A percentile compares a stretch with the other conserved stretches of the same genome.
Conservation (phyloP, 805 yeast species). For the Metschnikowia matae region DNA sequence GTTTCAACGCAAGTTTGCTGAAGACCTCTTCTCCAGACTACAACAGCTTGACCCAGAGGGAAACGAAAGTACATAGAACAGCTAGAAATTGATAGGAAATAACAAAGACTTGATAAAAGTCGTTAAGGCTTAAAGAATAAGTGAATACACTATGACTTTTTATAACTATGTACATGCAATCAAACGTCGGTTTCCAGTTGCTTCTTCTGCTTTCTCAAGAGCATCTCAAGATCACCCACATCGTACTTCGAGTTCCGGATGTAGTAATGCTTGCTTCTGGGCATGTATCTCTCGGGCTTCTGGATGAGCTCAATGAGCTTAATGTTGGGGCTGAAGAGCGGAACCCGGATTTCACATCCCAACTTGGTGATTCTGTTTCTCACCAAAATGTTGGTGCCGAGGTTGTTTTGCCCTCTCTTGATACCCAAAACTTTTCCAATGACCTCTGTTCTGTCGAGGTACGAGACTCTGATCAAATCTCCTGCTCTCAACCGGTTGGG, state of each 20-base stretch:
- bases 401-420: slow-evolving; percentile 54
- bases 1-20: slow-evolving; percentile 14
- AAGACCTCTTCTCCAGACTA: slow-evolving; percentile 10
- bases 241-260: slow-evolving; percentile 77
- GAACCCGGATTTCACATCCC: slow-evolving; percentile 83
- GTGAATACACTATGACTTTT: not conserved
- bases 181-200: slow-evolving; percentile 1
- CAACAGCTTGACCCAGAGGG: not conserved
- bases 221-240: slow-evolving; percentile 54
- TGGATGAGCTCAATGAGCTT: slow-evolving; percentile 72
- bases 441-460: slow-evolving; percentile 62
- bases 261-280: slow-evolving; percentile 83
- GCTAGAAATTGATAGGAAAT: not conserved
- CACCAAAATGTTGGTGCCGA: slow-evolving; percentile 71
- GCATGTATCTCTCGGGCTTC: slow-evolving; percentile 66
- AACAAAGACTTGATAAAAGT: not conserved
- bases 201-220: slow-evolving; percentile 21
- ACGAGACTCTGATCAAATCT: slow-evolving; percentile 73
- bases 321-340: slow-evolving; percentile 75
- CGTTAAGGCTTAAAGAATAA: not conserved
- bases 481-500: slow-evolving; percentile 63
- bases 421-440: slow-evolving; percentile 78
- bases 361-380: slow-evolving; percentile 78
- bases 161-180: slow-evolving; percentile 2
- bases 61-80: not conserved